Base-by-base conservation (phyloP, 306 rosid species). In the Cercis canadensis region DNA sequence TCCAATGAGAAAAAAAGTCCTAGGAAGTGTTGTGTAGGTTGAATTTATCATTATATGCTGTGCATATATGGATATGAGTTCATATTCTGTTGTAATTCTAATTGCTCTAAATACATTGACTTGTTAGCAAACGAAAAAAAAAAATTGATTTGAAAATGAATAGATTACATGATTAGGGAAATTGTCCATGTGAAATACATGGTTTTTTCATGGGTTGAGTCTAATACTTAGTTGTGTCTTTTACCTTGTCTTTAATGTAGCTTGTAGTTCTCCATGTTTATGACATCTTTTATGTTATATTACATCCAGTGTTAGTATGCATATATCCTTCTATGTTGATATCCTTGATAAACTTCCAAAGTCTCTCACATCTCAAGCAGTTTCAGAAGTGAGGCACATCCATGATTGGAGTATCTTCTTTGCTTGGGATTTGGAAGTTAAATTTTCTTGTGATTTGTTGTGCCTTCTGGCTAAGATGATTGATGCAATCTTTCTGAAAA, bases 1-100 rank as follows among this genome's bases (percentile, higher is more conserved):
- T 72, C 91, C 5, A 77, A 31, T n/a, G 96, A 86, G 82, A 94
- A 87, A 94, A 87, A 77, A 87, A 89, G 71, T 59, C 79, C 31
- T 79, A 76, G 73, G 57, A 52, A 57, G 53, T 12, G 69, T 63
- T 49, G 77, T 16, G 14, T 32, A 39, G 15, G 57, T 72, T 69
- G 11, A 74, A 72, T 64, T 41, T 65, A 29, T 75, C 73, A 51
- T 11, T 69, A 59, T 62, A 57, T 41, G 67, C 55, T 58, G 56
- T 68, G 73, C 64, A 78, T 70, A 75, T 73, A 73, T 67, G 80
- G 70, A 75, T 24, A 24, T 40, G 74, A 45, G 73, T 63, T 81
- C 71, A 57, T 45, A 65, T 75, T 72, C 74, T 61, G 43, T 73
- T 81, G 79, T 82, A 70, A 74, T 75, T 79, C 70, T 64, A 65